Evolutionary conservation across 2,329 filamentous ascomycete species (phyloP).

Genomic region (Phialophora macrospora): DNA sequence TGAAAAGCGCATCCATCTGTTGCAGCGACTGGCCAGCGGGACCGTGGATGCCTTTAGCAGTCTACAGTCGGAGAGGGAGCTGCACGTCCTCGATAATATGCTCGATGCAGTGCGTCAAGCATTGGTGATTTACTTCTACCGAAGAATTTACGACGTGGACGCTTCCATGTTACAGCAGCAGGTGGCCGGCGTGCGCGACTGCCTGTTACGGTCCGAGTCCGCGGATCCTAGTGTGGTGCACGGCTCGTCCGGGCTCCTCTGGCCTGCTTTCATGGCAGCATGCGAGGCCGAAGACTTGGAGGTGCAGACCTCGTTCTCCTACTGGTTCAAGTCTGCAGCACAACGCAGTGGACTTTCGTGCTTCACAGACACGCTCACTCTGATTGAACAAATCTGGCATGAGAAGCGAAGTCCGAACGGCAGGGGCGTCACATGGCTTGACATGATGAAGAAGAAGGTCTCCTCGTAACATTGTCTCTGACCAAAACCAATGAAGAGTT

Average conservation of each 20-base stretch:
- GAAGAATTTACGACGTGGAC: constrained; percentile 51
- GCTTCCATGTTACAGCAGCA: constrained; percentile 49
- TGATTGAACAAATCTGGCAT: constrained; percentile 40
- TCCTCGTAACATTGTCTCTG: too few relatives aligned
- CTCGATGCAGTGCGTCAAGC: constrained; percentile 51
- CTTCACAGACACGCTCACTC: constrained; percentile 38
- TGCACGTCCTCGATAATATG: constrained; percentile 42
- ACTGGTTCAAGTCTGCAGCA: constrained; percentile 44
- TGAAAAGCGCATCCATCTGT: constrained; percentile 43
- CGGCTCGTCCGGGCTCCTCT: constrained; percentile 48
- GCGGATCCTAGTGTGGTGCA: constrained; percentile 44
- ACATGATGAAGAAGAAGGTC: too few relatives aligned
- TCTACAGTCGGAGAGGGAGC: neutral
- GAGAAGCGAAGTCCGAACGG: too few relatives aligned
- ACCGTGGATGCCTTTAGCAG: neutral
- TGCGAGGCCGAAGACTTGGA: constrained; percentile 19
- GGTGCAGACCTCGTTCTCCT: constrained; percentile 44
- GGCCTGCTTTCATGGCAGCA: constrained; percentile 52
- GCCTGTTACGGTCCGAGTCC: constrained; percentile 45
- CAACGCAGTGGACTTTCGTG: constrained; percentile 43
- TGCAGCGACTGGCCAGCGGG: constrained; percentile 17
- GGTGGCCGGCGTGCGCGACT: constrained; percentile 47
- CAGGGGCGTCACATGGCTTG: too few relatives aligned
- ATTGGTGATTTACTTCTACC: constrained; percentile 54
- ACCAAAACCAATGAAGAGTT: too few relatives aligned